These are phyloP conservation scores for Populus pruinosa DNA, from an alignment of 345 rosid genomes.

Conservation along the genomic window DNA sequence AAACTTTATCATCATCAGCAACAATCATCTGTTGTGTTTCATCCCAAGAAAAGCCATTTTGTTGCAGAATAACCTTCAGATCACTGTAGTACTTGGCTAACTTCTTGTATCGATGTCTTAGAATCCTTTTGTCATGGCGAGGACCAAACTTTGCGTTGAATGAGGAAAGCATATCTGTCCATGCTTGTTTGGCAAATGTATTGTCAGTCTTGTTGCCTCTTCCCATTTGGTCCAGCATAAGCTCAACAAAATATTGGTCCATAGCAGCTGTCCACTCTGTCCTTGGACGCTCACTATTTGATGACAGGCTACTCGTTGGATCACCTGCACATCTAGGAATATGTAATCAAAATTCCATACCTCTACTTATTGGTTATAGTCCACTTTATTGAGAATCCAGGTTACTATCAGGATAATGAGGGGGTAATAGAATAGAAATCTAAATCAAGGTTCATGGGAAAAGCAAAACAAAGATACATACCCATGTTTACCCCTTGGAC, in stretches of 20 bases:
- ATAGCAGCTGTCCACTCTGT: conserved; percentile 74
- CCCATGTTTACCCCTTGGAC: conserved; percentile 49
- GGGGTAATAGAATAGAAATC: neutral
- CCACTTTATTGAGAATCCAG: neutral
- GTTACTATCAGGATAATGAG: neutral
- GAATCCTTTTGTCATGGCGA: conserved; percentile 73
- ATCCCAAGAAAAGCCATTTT: conserved; percentile 78
- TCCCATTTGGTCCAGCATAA: conserved; percentile 72
- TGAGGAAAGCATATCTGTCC: conserved; percentile 71
- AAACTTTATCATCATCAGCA: conserved; percentile 51
- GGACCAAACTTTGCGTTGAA: conserved; percentile 65
- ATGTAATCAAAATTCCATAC: conserved; percentile 1
- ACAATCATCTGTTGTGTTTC: conserved; percentile 46
- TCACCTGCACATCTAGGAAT: conserved; percentile 46
- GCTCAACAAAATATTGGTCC: conserved; percentile 74
- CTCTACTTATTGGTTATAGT: neutral
- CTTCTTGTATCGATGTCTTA: conserved; percentile 74
- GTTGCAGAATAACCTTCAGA: conserved; percentile 44
- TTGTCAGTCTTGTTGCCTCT: conserved; percentile 60
- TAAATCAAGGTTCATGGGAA: neutral
- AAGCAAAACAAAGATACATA: conserved; percentile 22
- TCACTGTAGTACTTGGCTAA: conserved; percentile 62
- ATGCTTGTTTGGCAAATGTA: conserved; percentile 71
- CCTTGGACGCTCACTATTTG: conserved; percentile 46
- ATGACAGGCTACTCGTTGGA: conserved; percentile 22